Base-by-base conservation (phyloP, 2,329 filamentous ascomycete species). In the Aurifilum marmelostoma region DNA sequence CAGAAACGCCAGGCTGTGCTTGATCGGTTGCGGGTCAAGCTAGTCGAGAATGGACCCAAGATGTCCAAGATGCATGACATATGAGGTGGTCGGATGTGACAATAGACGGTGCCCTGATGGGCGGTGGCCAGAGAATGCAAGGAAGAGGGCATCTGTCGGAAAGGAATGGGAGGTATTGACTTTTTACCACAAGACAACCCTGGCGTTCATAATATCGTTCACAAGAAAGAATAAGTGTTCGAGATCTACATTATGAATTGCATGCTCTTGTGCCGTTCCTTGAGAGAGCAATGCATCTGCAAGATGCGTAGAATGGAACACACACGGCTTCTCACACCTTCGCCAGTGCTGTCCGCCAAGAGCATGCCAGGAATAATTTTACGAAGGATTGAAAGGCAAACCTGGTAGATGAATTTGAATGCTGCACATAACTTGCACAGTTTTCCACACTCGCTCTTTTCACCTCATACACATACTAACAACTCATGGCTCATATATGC, bases 1-100 rank as follows among this genome's bases (percentile, higher is more conserved):
- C 82, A 82, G n/a, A 84, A 81, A 71, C 81, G 87, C 73, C 83
- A 83, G 73, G 84, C 81, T 3, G 83, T 89, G 11, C 78, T 88
- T 37, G 79, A 79, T 41, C 86, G 85, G 76, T 76, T 91, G 64
- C 83, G 80, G 77, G 76, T 73, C 6, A 83, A 80, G 71, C 79
- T 88, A 41, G 80, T 83, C 74, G 83, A 82, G 76, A 81, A 79
- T 63, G 85, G 85, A 11, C 83, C 83, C 3, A 81, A 77, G 69
- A 83, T 87, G 47, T 83, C 83, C 80, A 80, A 74, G 61, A 68
- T 77, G 67, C 72, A 72, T 52, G 76, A 76, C 66, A 68, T 65
- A 63, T 29, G 41, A 63, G 24, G 12, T 5, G 50, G 52, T 2
- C 4, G 24, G 52, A 2, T 32, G 14, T 56, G 14, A 16, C 27